Conservation (phyloP, 371 early-diverging fungal species). For the Fennellomyces sp. region DNA sequence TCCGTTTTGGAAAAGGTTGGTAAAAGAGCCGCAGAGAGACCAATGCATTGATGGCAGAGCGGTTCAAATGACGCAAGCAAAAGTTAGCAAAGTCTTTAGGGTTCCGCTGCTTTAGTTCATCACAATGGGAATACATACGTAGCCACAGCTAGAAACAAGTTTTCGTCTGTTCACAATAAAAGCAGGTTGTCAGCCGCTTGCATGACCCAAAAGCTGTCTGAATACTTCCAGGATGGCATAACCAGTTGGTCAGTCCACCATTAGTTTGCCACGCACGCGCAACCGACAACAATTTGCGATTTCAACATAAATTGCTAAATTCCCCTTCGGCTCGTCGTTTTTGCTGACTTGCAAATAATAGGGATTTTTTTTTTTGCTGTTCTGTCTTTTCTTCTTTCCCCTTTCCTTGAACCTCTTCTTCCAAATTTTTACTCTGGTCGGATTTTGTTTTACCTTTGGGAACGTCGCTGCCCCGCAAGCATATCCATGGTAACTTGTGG, state of each 20-base stretch:
- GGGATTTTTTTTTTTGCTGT: not conserved
- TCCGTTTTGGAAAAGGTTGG: no score
- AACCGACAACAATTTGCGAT: not conserved
- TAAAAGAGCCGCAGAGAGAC: not conserved
- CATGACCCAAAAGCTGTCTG: not conserved
- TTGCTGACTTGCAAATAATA: constrained; percentile 1
- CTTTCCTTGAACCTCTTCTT: constrained; percentile 4
- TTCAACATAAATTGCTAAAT: no score
- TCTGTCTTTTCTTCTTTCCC: not conserved
- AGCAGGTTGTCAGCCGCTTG: not conserved
- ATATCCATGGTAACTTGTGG: not conserved
- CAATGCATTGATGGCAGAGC: not conserved
- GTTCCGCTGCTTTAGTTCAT: not conserved
- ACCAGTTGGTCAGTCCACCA: no score
- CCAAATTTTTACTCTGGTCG: not conserved
- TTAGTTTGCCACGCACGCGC: no score
- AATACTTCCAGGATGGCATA: not conserved
- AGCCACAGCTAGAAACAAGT: no score
- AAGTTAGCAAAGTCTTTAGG: not conserved
- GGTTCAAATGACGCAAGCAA: not conserved
- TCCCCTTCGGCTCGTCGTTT: no score
- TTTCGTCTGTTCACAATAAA: no score
- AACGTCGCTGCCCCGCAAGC: no score
- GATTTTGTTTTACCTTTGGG: not conserved
- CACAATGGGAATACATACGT: no score